Evolutionary conservation across 164 flowering plant species (phyloP), one percentile per base, ranked within the genome.

Genomic region (Piper betle): DNA sequence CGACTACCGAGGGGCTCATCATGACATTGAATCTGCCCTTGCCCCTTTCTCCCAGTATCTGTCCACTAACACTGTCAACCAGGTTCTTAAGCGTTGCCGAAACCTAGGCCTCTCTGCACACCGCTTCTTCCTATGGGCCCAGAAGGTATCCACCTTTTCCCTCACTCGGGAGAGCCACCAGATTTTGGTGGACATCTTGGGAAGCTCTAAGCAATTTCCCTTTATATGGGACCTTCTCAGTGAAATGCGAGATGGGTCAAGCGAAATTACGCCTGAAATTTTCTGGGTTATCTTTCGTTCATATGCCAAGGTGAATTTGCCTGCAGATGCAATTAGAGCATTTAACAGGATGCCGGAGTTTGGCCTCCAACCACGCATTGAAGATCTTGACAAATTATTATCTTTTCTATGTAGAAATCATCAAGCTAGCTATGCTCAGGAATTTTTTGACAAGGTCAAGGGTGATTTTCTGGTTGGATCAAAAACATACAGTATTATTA

Each of bases 71-170:
- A 39, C 80, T 37, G 93, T 89, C 53, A 84, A 87, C 38, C 95
- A 87, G 50, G 91, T 87, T n/a, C 60, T 89, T 38, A 92, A 88
- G 69, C 70, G 93, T 46, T 85, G 93, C 73, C 87, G 77, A 37
- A 72, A 80, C 70, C 89, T 92, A 18, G 89, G 85, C 0, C 76
- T 82, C 61, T 69, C 98, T 4, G 85, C 88, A 12, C 86, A 87
- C 71, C 79, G 96, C 16, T 85, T 89, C 81, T 89, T 87, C 42
- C 69, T 79, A 5, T 89, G 95, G 96, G 89, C 98, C 15, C 72
- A 69, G 41, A 59, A 55, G 16, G 68, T 79, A 17, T 81, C 85
- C 3, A 77, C 74, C 54, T 86, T 87, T 60, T 42, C 62, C 58
- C 95, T 78, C 61, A 82, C 81, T 39, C 55, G 12, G 18, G 79